Evolutionary conservation across 2,329 filamentous ascomycete species (phyloP).

Genomic region (Stenocarpella maydis): DNA sequence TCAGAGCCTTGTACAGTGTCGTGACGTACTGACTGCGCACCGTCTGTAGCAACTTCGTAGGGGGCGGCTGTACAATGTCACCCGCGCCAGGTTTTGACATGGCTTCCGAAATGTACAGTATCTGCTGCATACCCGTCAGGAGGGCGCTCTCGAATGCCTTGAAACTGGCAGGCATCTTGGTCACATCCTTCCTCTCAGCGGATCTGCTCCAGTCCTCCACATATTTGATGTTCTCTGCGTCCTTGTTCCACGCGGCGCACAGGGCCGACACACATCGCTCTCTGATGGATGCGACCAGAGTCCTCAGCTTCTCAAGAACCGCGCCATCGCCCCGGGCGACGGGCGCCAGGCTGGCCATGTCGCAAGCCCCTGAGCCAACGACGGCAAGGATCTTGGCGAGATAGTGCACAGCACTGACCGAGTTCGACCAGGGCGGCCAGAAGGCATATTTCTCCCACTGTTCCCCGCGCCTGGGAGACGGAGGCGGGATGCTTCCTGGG

Average conservation of each 20-base stretch:
- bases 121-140: constrained; percentile 89
- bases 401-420: constrained; percentile 90
- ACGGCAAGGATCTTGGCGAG: constrained; percentile 82
- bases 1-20: constrained; percentile 91
- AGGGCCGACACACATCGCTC: constrained; percentile 88
- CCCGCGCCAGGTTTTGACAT: constrained; percentile 75
- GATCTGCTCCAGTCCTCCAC: constrained; percentile 94
- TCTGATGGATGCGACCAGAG: constrained; percentile 78
- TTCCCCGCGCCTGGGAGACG: constrained; percentile 81
- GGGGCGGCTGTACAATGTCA: constrained; percentile 85
- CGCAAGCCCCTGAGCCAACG: constrained; percentile 85
- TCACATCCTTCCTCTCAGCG: constrained; percentile 83
- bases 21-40: constrained; percentile 92
- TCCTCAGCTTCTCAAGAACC: constrained; percentile 75
- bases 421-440: constrained; percentile 94
- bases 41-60: constrained; percentile 87
- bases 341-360: constrained; percentile 80
- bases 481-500: constrained; percentile 76
- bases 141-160: constrained; percentile 84
- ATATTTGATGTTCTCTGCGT: constrained; percentile 90
- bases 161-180: constrained; percentile 89
- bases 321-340: constrained; percentile 63
- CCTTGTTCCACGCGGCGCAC: constrained; percentile 90
- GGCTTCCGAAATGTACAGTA: constrained; percentile 90
- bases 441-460: constrained; percentile 94